Evolutionary conservation across 2,329 filamentous ascomycete genomes (phyloP).

Genomic region (Pseudonectria foliicola): DNA sequence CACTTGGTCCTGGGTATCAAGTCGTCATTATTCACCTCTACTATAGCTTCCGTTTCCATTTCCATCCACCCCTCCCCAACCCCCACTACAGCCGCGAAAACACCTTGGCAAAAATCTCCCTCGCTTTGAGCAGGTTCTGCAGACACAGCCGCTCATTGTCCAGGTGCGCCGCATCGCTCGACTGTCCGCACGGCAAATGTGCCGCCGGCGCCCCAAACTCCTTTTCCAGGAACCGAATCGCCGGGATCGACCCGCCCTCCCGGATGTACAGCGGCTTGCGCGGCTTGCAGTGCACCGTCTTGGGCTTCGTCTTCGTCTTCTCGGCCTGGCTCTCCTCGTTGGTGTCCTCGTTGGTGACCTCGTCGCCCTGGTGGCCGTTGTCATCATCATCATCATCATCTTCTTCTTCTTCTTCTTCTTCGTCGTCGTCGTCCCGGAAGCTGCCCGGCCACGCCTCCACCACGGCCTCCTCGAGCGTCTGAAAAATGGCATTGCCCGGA

Average conservation of each 20-base stretch:
- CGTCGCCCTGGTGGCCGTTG: constrained; percentile 5
- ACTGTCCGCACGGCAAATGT: constrained; percentile 89
- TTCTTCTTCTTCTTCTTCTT: constrained; percentile 6
- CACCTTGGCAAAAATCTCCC: constrained; percentile 83
- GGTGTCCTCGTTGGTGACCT: constrained; percentile 2
- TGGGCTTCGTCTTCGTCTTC: constrained; percentile 11
- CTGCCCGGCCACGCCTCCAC: constrained; percentile 72
- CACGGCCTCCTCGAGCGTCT: constrained; percentile 78
- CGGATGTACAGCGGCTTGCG: constrained; percentile 82
- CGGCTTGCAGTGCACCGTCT: constrained; percentile 22
- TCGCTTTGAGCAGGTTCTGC: constrained; percentile 80
- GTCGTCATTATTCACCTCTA: no score
- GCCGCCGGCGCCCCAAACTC: constrained; percentile 87
- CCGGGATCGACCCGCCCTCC: constrained; percentile 91
- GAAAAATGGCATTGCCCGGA: constrained; percentile 83
- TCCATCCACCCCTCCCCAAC: neutral
- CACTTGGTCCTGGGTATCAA: constrained; percentile 1
- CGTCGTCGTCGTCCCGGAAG: constrained; percentile 23
- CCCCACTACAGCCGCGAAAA: constrained; percentile 56
- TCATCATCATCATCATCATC: neutral
- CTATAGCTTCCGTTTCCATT: neutral
- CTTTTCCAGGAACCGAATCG: constrained; percentile 89
- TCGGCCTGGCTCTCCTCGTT: constrained; percentile 9
- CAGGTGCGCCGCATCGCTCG: constrained; percentile 87
- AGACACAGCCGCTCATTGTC: constrained; percentile 91